These are phyloP conservation scores for Daldinia loculata DNA, from an alignment of 495 filamentous ascomycete species.

Conservation along the genomic window DNA sequence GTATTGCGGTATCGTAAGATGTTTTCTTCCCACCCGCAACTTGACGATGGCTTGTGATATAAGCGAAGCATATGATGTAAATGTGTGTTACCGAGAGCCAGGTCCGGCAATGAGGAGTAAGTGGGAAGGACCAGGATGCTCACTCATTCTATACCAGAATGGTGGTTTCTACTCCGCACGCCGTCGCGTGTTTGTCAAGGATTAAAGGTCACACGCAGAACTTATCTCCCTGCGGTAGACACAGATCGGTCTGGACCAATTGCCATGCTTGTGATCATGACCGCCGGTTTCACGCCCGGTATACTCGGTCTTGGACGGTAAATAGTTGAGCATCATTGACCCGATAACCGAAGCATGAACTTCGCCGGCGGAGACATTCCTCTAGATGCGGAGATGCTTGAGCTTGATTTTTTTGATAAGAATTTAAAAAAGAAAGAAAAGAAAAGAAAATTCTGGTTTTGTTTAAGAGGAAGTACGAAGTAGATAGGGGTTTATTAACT, in stretches of 20 bases:
- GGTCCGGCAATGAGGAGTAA: constrained; percentile 35
- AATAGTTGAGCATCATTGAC: not conserved
- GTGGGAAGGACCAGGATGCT: not conserved
- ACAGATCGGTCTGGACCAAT: not conserved
- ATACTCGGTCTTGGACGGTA: not conserved
- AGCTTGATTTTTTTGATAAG: not conserved
- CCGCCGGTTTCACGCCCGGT: not conserved
- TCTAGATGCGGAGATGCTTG: not conserved
- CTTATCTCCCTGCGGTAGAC: not conserved
- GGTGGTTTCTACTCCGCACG: constrained; percentile 1
- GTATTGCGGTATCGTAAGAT: not conserved
- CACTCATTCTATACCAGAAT: not conserved
- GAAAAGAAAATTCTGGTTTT: not conserved
- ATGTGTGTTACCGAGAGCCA: constrained; percentile 14
- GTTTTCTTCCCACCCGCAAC: not conserved
- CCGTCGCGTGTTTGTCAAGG: constrained; percentile 3
- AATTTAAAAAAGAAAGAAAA: too few relatives aligned
- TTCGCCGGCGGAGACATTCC: not conserved
- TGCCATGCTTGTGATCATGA: not conserved
- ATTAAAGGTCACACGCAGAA: constrained; percentile 2
- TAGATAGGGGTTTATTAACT: not conserved
- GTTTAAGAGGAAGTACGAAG: not conserved
- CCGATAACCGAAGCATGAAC: not conserved
- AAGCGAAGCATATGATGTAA: constrained; percentile 7
- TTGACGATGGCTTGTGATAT: not conserved